Evolutionary conservation across 306 rosid genomes (phyloP).

Genomic region (Pyrus betulifolia): DNA sequence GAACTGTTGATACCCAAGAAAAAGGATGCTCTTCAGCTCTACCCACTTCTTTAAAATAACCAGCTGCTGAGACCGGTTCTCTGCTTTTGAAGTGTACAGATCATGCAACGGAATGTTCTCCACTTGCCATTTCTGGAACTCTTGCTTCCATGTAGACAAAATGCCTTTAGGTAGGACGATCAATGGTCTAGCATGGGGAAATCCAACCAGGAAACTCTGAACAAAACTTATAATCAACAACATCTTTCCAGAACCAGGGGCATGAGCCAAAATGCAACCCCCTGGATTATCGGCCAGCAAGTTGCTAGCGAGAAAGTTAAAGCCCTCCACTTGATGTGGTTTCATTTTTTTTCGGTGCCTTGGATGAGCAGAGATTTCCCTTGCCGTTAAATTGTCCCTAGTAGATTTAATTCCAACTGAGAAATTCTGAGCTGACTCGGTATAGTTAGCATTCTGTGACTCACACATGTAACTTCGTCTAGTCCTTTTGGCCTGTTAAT

Average conservation of each 20-base stretch:
- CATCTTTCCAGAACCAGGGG: slow-evolving; percentile 96
- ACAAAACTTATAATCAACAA: slow-evolving; percentile 91
- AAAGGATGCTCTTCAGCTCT: slow-evolving; percentile 64
- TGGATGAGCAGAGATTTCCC: slow-evolving; percentile 65
- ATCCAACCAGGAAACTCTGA: slow-evolving; percentile 84
- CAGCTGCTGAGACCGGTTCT: slow-evolving; percentile 51
- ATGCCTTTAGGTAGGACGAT: slow-evolving; percentile 90
- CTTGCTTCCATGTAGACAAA: slow-evolving; percentile 74
- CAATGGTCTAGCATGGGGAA: slow-evolving; percentile 71
- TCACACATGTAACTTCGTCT: slow-evolving; percentile 57
- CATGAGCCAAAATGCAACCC: slow-evolving; percentile 96
- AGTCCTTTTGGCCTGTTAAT: slow-evolving; percentile 52
- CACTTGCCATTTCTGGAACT: slow-evolving; percentile 81
- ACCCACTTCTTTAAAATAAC: slow-evolving; percentile 69
- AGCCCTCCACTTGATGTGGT: slow-evolving; percentile 86
- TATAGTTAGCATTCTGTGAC: slow-evolving; percentile 35
- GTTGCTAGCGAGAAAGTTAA: slow-evolving; percentile 75
- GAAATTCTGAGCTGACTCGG: slow-evolving; percentile 17
- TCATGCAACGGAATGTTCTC: slow-evolving; percentile 74
- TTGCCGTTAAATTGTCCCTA: slow-evolving; percentile 28
- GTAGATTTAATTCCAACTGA: slow-evolving; percentile 35
- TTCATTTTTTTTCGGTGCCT: slow-evolving; percentile 74
- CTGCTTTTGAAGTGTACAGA: slow-evolving; percentile 67
- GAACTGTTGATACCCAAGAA: slow-evolving; percentile 81
- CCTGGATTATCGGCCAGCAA: slow-evolving; percentile 66